These are phyloP conservation scores for Lachancea kluyveri DNA, from an alignment of 805 yeast genomes.

Conservation along the genomic window DNA sequence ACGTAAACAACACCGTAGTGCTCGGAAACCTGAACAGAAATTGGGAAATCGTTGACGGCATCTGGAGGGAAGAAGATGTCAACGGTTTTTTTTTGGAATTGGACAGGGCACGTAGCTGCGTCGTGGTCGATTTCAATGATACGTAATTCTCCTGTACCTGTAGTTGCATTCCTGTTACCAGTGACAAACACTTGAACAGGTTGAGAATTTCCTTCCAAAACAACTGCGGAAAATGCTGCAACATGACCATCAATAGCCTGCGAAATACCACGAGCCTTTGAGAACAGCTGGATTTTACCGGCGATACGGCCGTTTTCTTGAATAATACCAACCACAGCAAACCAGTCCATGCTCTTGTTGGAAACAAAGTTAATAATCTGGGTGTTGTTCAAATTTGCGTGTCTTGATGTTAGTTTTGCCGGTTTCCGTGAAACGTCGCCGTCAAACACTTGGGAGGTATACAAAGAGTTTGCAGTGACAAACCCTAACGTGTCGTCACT, in stretches of 20 bases:
- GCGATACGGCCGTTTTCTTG: conserved; percentile 92
- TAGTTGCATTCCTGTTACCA: conserved; percentile 78
- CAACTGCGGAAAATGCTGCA: conserved; percentile 74
- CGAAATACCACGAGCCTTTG: conserved; percentile 83
- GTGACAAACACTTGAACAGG: conserved; percentile 88
- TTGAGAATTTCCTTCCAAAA: conserved; percentile 59
- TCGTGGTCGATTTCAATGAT: conserved; percentile 95
- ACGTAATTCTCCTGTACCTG: conserved; percentile 76
- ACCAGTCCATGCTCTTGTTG: conserved; percentile 80
- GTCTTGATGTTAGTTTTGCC: conserved; percentile 71
- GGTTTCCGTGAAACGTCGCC: conserved; percentile 78
- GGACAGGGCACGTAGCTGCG: conserved; percentile 66
- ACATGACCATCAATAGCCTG: conserved; percentile 99
- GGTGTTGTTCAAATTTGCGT: conserved; percentile 65
- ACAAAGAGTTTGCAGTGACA: conserved; percentile 70
- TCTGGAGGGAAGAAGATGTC: conserved; percentile 97
- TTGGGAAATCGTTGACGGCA: conserved; percentile 94
- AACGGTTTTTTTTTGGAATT: conserved; percentile 77
- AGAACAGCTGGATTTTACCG: conserved; percentile 91
- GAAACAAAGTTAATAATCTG: conserved; percentile 90
- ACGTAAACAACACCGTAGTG: conserved; percentile 82
- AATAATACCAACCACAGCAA: conserved; percentile 90
- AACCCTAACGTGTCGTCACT: conserved; percentile 67
- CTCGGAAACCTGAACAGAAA: conserved; percentile 79
- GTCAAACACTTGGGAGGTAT: conserved; percentile 79